Evolutionary conservation across 805 yeast species (phyloP), one percentile per base, ranked within the genome.

Genomic region (Grigorovia yakushimaensis): DNA sequence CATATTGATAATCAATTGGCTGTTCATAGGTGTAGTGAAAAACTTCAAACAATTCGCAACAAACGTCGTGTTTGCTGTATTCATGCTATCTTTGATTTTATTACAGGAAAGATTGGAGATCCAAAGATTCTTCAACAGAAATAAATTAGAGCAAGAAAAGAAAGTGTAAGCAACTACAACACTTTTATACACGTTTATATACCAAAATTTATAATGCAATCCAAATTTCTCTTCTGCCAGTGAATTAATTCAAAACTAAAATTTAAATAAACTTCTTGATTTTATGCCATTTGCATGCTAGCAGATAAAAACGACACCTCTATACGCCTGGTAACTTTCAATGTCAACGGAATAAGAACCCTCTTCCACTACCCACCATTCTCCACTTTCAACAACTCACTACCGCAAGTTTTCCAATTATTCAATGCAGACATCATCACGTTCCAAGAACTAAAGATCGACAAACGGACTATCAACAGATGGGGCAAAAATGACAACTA

Each of bases 291-390:
- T 8, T 33, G 37, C n/a, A 33, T 33, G 37, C 8, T 15, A 24
- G 22, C 36, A n/a, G n/a, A n/a, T 11, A 20, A 24, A 10, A 40
- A 20, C 9, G 23, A 23, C 11, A 33, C 42, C 13, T 10, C 10
- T 2, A 33, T 51, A 11, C 38, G 54, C 9, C 23, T 76, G 41
- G 65, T 84, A 17, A 71, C 93, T 0, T 91, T 88, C 73, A 91
- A 88, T 63, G 84, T 88, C 42, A 91, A 88, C 58, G 96, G 96
- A 0, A 64, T 80, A 45, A 78, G 87, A 45, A 88, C 96, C 0
- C 67, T 91, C 24, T 78, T 82, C 61, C 82, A 85, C 56, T 87
- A 86, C 60, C 77, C 81, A 50, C 97, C 97, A 1, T 91, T 96
- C 91, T 81, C 78, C 47, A 70, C 74, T 35, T 55, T 69, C 53